Evolutionary conservation across 257 asterid genomes (phyloP), one percentile per base, ranked within the genome.

Genomic region (Perilla frutescens): DNA sequence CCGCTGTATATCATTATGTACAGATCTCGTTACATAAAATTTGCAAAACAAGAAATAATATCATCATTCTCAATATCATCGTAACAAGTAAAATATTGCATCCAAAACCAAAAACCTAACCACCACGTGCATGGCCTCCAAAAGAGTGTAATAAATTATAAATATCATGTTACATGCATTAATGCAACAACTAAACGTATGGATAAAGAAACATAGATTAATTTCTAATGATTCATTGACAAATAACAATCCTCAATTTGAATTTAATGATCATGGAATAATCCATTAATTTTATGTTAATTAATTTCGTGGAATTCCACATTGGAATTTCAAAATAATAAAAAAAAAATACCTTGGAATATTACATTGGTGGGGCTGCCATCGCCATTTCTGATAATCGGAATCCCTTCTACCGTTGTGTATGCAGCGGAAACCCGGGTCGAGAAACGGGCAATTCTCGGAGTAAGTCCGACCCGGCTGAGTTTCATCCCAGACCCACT

Each of bases 351-450:
- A 74, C 98, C 96, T 86, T 4, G 97, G 96, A 85, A 94, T 87
- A 76, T 87, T 20, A 70, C 97, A 94, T 0, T 48, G 76, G 7
- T 79, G 67, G 11, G 98, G 97, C 59, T 83, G 88, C 98, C 98
- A 94, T 13, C 96, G 84, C 98, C 98, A 94, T 60, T 87, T 91
- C 71, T 71, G 93, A 40, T 84, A 94, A 44, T 55, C 87, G 8
- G 65, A 56, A 60, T 94, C 92, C 1, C 14, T 66, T 11, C 98
- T 72, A 1, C 98, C 98, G 50, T 73, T 91, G 6, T 5, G 60
- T 41, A 47, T 87, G 82, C 98, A 94, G 4, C 96, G 91, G 69
- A 94, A 94, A 1, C 98, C 98, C 0, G 95, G 93, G 76, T 94
- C 98, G 71, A 94, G 66, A 74, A 91, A 94, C 2, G 91, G 93